phyloP scores from a whole-genome alignment of 176 grass and related monocot genomes.

The Aegilops tauschii region DNA sequence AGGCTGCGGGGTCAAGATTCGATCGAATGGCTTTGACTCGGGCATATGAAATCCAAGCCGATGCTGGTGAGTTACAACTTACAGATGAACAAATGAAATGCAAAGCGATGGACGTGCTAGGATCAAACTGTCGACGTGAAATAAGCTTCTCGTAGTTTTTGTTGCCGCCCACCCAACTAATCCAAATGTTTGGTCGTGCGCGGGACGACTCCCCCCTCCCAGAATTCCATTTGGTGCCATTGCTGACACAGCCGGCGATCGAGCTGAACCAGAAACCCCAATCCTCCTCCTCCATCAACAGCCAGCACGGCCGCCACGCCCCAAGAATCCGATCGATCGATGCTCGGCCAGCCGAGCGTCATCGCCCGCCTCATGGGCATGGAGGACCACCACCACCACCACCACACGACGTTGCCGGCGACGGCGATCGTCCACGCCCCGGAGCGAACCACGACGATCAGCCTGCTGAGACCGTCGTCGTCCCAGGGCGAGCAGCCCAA shows the following conservation, averaged over 20 bases:
- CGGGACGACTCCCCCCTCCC: background rate
- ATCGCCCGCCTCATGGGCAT: constrained; percentile 89
- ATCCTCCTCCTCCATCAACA: background rate
- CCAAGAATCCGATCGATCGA: constrained; percentile 2
- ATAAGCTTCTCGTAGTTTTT: no score
- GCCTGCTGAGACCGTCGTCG: background rate
- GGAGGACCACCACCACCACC: background rate
- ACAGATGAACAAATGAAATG: background rate
- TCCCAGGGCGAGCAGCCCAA: constrained; percentile 31
- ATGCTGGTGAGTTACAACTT: background rate
- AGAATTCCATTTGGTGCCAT: background rate
- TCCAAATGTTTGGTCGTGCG: background rate
- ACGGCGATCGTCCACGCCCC: background rate
- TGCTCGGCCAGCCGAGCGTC: constrained; percentile 46
- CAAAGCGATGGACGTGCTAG: background rate
- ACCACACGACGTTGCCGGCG: background rate
- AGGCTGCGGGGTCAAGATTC: background rate
- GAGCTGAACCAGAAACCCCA: no score
- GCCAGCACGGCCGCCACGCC: background rate
- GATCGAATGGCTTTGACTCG: background rate
- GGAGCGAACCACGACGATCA: background rate
- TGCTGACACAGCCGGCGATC: background rate
- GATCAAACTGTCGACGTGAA: background rate
- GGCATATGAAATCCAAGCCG: background rate
- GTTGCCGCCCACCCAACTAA: background rate